phyloP scores from a whole-genome alignment of 176 grass and related monocot species.

The Zoysia japonica region DNA sequence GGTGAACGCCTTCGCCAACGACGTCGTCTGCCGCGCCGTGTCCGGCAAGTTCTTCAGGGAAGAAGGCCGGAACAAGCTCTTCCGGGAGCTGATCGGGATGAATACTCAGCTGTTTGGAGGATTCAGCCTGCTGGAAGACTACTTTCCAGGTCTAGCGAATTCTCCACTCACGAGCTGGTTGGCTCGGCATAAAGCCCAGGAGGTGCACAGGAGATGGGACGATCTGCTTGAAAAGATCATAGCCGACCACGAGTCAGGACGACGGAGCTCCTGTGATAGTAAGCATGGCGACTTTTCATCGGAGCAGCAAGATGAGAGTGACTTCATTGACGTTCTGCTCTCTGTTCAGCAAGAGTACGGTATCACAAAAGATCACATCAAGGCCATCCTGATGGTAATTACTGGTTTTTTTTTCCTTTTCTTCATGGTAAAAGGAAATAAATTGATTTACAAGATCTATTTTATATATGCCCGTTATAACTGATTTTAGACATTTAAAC shows the following conservation, averaged over 20 bases:
- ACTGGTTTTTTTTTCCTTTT: no score
- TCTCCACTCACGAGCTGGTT: not conserved
- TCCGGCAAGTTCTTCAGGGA: slow-evolving; percentile 31
- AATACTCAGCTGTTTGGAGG: not conserved
- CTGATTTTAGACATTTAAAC: no score
- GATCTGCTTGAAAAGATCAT: slow-evolving; percentile 33
- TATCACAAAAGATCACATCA: slow-evolving; percentile 26
- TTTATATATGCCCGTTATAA: no score
- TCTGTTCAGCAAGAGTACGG: slow-evolving; percentile 20
- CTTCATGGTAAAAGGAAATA: no score
- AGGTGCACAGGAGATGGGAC: slow-evolving; percentile 19
- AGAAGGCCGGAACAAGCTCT: slow-evolving; percentile 36
- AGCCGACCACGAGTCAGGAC: not conserved
- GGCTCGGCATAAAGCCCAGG: not conserved
- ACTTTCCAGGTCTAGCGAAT: slow-evolving; percentile 10
- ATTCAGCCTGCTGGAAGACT: slow-evolving; percentile 36
- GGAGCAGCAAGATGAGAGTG: slow-evolving; percentile 8
- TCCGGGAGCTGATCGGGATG: slow-evolving; percentile 28
- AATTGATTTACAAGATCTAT: no score
- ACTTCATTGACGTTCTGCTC: slow-evolving; percentile 42
- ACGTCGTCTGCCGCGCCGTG: slow-evolving; percentile 39
- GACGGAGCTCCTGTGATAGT: not conserved
- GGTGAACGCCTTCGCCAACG: slow-evolving; percentile 37
- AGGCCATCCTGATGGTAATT: slow-evolving; percentile 41
- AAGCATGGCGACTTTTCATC: not conserved